Percentiles rank a stretch among this genome's conserved stretches.
Conservation (phyloP, 2,329 filamentous ascomycete genomes). For the Cordyceps javanica region DNA sequence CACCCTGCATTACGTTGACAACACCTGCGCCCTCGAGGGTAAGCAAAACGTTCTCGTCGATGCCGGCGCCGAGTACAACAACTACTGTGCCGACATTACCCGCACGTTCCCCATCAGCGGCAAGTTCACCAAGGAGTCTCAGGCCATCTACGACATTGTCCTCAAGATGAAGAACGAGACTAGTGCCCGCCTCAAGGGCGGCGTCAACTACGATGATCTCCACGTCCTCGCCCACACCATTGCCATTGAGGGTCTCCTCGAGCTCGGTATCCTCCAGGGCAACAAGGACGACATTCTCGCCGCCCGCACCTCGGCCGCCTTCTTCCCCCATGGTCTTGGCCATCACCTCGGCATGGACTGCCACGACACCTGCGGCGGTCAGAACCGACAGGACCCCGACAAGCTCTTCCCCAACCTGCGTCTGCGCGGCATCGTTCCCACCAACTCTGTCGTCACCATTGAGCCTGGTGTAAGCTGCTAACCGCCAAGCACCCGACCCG, state of each 20-base stretch:
- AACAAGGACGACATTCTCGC: slow-evolving; percentile 67
- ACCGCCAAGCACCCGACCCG: too few species aligned
- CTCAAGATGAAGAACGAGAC: slow-evolving; percentile 79
- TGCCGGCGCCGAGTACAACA: slow-evolving; percentile 70
- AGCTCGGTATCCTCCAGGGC: slow-evolving; percentile 67
- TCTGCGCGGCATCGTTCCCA: slow-evolving; percentile 67
- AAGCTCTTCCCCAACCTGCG: slow-evolving; percentile 82
- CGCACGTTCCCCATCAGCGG: slow-evolving; percentile 79
- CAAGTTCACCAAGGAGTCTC: slow-evolving; percentile 62
- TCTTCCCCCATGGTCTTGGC: slow-evolving; percentile 86
- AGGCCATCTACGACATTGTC: slow-evolving; percentile 76
- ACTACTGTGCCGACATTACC: slow-evolving; percentile 70
- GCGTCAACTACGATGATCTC: slow-evolving; percentile 73
- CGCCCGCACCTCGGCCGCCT: slow-evolving; percentile 75
- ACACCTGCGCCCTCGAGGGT: slow-evolving; percentile 60
- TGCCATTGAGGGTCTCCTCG: slow-evolving; percentile 71
- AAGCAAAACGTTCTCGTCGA: slow-evolving; percentile 81
- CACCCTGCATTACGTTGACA: slow-evolving; percentile 82
- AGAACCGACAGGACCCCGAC: slow-evolving; percentile 74
- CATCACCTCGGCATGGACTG: slow-evolving; percentile 93
- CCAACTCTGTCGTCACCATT: slow-evolving; percentile 82
- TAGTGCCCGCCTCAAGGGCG: slow-evolving; percentile 65
- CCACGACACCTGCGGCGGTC: slow-evolving; percentile 76
- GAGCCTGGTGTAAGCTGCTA: slow-evolving; percentile 70
- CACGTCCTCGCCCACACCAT: slow-evolving; percentile 75